Percentiles rank a stretch among this genome's conserved stretches.
phyloP scores from a whole-genome alignment of 176 grass and related monocot genomes.

The Chrysopogon serrulatus region DNA sequence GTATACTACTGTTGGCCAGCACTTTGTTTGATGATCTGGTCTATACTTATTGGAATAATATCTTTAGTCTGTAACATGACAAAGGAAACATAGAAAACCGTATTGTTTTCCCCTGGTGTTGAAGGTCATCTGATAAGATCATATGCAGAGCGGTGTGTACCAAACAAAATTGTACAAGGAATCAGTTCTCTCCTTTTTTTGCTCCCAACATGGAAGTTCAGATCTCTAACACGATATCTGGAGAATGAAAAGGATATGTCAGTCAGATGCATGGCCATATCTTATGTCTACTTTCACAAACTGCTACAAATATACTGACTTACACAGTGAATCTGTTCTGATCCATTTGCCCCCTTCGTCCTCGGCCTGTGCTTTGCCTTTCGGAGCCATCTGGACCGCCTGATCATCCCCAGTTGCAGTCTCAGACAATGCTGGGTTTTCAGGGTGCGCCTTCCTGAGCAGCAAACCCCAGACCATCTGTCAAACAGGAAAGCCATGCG shows the following conservation, averaged over 20 bases:
- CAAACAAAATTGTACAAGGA: neutral
- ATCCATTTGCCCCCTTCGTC: conserved; percentile 61
- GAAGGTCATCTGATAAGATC: neutral
- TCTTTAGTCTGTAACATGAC: neutral
- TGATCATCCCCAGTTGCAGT: neutral
- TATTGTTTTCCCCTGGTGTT: neutral
- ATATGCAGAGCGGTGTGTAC: neutral
- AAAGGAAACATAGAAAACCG: neutral
- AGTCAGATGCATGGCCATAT: neutral
- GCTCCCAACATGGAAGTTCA: conserved; percentile 13
- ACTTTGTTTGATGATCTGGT: neutral
- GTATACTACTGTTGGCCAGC: neutral
- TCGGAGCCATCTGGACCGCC: neutral
- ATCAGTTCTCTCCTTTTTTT: neutral
- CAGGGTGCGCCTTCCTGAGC: conserved; percentile 17
- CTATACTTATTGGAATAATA: neutral
- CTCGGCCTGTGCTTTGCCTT: neutral
- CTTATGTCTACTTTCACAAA: neutral
- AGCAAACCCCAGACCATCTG: conserved; percentile 44
- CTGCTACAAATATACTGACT: conserved; percentile 13
- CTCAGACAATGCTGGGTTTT: conserved; percentile 2
- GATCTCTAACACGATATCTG: conserved; percentile 70
- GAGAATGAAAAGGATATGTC: neutral
- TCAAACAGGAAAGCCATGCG: neutral
- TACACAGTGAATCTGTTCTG: conserved; percentile 90